Percentiles rank a stretch among this genome's conserved stretches.
phyloP scores from a whole-genome alignment of 352 stramenopile species.

The Phytopythium vexans region DNA sequence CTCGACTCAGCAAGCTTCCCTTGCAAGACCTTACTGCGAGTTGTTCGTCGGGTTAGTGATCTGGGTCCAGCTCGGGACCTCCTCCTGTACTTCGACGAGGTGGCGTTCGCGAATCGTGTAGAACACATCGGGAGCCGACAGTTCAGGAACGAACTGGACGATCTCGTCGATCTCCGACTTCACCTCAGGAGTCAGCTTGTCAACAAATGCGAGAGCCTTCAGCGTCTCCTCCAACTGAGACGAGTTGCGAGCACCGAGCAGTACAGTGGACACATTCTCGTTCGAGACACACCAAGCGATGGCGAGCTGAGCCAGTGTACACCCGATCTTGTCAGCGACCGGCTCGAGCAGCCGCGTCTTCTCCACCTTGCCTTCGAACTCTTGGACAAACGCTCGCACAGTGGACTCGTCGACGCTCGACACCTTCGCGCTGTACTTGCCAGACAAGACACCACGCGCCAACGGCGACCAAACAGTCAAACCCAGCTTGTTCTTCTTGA shows the following conservation, averaged over 20 bases:
- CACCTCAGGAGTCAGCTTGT: conserved; percentile 46
- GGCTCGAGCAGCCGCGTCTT: conserved; percentile 19
- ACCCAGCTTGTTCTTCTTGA: no score
- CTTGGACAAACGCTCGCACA: conserved; percentile 22
- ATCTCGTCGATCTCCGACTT: conserved; percentile 34
- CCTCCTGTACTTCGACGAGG: no score
- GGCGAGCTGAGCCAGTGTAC: conserved; percentile 36
- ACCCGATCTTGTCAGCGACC: conserved; percentile 33
- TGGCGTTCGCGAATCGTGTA: background rate
- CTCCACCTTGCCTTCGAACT: conserved; percentile 20
- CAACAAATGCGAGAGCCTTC: conserved; percentile 7
- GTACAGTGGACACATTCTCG: conserved; percentile 27
- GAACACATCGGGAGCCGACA: conserved; percentile 1
- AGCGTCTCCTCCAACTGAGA: conserved; percentile 11
- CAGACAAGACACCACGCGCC: conserved; percentile 29
- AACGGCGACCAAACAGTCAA: conserved; percentile 36
- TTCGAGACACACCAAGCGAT: conserved; percentile 26
- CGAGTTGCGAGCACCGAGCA: conserved; percentile 9
- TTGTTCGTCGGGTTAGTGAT: no score
- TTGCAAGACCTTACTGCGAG: no score
- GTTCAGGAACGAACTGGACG: conserved; percentile 1
- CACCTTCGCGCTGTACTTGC: conserved; percentile 44
- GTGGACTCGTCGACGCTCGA: conserved; percentile 16
- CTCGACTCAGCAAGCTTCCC: no score
- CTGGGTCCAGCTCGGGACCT: no score